These are phyloP conservation scores for Drechslerella coelobrocha DNA, from an alignment of 2,329 filamentous ascomycete genomes.

Conservation along the genomic window DNA sequence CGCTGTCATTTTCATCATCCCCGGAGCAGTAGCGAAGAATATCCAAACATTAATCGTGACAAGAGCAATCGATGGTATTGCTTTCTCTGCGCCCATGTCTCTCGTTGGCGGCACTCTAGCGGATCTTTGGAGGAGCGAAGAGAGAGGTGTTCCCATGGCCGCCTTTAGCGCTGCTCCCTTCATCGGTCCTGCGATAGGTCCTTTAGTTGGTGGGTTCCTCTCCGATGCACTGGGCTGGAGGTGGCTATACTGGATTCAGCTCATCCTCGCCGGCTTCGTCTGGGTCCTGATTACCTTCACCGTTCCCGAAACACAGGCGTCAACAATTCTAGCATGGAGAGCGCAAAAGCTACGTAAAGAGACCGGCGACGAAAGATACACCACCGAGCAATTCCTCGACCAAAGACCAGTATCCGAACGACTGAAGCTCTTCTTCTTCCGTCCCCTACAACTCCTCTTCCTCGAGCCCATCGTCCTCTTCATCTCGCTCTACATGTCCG, in stretches of 20 bases:
- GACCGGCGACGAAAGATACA: constrained; percentile 71
- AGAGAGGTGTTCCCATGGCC: constrained; percentile 85
- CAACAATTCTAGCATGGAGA: constrained; percentile 68
- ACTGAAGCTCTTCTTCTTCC: constrained; percentile 75
- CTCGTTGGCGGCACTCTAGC: constrained; percentile 79
- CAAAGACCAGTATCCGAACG: constrained; percentile 72
- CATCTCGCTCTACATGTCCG: constrained; percentile 83
- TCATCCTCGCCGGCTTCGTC: constrained; percentile 74
- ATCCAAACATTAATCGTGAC: constrained; percentile 74
- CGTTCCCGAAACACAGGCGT: constrained; percentile 88
- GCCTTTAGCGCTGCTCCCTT: constrained; percentile 84
- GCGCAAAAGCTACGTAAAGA: constrained; percentile 75
- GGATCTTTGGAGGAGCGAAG: constrained; percentile 83
- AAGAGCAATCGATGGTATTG: constrained; percentile 75
- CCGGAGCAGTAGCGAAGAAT: constrained; percentile 77
- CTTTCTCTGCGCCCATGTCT: constrained; percentile 85
- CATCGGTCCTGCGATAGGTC: constrained; percentile 73
- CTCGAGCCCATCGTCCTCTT: constrained; percentile 83
- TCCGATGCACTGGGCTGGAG: constrained; percentile 75
- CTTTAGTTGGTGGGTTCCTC: constrained; percentile 78
- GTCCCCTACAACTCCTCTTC: constrained; percentile 86
- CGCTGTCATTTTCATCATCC: constrained; percentile 80
- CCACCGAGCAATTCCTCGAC: constrained; percentile 83
- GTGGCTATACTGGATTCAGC: constrained; percentile 86
- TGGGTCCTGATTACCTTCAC: constrained; percentile 83